Base-by-base conservation (phyloP, 2,329 filamentous ascomycete genomes). In the Plenodomus lindquistii region DNA sequence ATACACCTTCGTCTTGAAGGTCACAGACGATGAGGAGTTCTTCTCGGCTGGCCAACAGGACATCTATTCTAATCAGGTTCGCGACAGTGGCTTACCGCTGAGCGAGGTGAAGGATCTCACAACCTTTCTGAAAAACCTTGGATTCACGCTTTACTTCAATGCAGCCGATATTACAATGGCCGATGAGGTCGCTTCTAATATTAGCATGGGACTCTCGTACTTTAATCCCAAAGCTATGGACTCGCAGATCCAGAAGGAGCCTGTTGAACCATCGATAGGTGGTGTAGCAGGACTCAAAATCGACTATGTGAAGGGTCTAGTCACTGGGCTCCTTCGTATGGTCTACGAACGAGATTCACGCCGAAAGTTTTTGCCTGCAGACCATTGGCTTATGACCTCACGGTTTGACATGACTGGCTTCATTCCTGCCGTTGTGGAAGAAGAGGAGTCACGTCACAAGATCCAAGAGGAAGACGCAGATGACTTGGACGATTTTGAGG, bases 21-120 rank as follows among this genome's bases (percentile, higher is more conserved):
- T 97, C 27, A 96, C 93, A 69, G 94, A 99, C 60, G 94, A 99
- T 55, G 93, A 97, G 58, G 94, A 99, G 62, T 99, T 99, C 67
- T 88, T 96, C 53, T 82, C 84, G 47, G 79, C 80, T 46, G 52
- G 75, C 71, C 35, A 75, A 37, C 34, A 75, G 19, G 60, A 63
- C 13, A 38, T 44, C 1, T 62, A 57, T 15, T 63, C 66, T 2
- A 55, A 50, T 9, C 61, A 68, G 31, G 46, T 62, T 11, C 76
- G 77, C 44, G 80, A 82, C 54, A 85, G 89, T 68, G 86, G 89
- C 37, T 78, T 97, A 5, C 82, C 84, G 1, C 73, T 93, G 9
- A 69, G 75, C 10, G 88, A 96, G 45, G 79, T 97, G 3, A 85
- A 86, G 54, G 77, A 82, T 2, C 79, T 99, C 57, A 89, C 90